Conservation (phyloP, 2,329 filamentous ascomycete species). For the Fusarium caatingaense region DNA sequence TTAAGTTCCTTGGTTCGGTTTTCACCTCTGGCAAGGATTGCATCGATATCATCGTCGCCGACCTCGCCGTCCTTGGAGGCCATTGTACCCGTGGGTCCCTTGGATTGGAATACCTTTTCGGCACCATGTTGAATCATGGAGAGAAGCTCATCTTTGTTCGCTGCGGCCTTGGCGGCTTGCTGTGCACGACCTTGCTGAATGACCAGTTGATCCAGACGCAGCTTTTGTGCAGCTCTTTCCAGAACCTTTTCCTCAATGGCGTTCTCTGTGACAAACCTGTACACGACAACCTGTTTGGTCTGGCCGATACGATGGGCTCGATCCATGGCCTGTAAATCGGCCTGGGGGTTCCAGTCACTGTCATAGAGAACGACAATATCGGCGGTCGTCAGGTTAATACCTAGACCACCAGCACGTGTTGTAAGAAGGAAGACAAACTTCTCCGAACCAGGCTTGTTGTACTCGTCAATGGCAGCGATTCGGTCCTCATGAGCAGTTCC, state of each 20-base stretch:
- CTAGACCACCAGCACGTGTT: constrained; percentile 92
- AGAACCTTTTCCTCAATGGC: constrained; percentile 99
- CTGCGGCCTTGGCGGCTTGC: constrained; percentile 87
- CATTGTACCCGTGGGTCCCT: constrained; percentile 71
- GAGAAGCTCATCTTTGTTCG: constrained; percentile 94
- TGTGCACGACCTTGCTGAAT: constrained; percentile 98
- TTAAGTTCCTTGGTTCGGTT: constrained; percentile 90
- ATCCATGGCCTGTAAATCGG: constrained; percentile 98
- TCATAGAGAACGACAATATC: constrained; percentile 98
- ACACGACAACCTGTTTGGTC: constrained; percentile 97
- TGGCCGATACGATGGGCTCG: constrained; percentile 98
- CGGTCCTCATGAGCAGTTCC: constrained; percentile 97
- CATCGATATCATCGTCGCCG: constrained; percentile 91
- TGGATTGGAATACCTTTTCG: constrained; percentile 88
- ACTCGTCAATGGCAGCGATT: constrained; percentile 97
- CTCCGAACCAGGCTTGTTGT: constrained; percentile 95
- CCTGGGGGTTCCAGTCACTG: constrained; percentile 99
- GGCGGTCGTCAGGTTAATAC: constrained; percentile 94
- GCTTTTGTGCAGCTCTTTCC: constrained; percentile 94
- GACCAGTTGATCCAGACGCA: constrained; percentile 94
- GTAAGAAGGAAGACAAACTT: constrained; percentile 97
- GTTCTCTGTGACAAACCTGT: constrained; percentile 96
- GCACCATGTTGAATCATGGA: constrained; percentile 99
- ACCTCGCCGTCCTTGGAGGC: constrained; percentile 71
- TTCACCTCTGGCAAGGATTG: constrained; percentile 87